Conservation (phyloP, 345 rosid species). For the Salix viminalis region DNA sequence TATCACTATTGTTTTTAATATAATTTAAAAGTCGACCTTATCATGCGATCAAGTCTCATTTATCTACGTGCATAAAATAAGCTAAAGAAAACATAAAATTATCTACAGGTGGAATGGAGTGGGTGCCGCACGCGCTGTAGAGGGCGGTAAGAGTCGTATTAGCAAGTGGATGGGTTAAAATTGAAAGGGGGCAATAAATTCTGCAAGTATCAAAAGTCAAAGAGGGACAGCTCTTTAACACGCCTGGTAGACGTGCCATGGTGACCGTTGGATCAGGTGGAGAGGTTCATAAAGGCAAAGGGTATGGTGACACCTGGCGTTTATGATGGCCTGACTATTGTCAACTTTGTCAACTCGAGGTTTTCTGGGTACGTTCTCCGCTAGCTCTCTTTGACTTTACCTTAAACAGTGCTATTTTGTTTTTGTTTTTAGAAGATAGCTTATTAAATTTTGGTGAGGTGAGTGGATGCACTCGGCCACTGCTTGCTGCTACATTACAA, state of each 20-base stretch:
- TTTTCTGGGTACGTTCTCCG: slow-evolving; percentile 10
- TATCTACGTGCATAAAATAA: too few species aligned
- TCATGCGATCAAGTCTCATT: too few species aligned
- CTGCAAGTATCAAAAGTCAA: slow-evolving; percentile 30
- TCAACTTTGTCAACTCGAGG: slow-evolving; percentile 28
- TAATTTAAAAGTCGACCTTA: too few species aligned
- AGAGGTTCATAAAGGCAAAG: not conserved
- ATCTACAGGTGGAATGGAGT: not conserved
- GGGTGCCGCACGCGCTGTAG: not conserved
- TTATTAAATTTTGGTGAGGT: too few species aligned
- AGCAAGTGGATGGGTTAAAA: not conserved
- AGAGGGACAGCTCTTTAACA: slow-evolving; percentile 23
- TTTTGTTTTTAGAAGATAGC: too few species aligned
- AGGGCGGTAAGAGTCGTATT: not conserved
- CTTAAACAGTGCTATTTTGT: too few species aligned
- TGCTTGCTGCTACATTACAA: too few species aligned
- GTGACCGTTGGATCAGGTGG: slow-evolving; percentile 51
- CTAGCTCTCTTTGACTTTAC: slow-evolving; percentile 16
- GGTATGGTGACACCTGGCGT: slow-evolving; percentile 36
- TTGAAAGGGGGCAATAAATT: slow-evolving; percentile 6
- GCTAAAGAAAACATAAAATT: too few species aligned
- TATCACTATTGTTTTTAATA: too few species aligned
- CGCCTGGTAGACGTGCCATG: slow-evolving; percentile 30
- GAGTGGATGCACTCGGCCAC: too few species aligned
- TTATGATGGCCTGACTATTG: not conserved